Conservation (phyloP, 495 filamentous ascomycete species). For the Hypoxylon rickii region DNA sequence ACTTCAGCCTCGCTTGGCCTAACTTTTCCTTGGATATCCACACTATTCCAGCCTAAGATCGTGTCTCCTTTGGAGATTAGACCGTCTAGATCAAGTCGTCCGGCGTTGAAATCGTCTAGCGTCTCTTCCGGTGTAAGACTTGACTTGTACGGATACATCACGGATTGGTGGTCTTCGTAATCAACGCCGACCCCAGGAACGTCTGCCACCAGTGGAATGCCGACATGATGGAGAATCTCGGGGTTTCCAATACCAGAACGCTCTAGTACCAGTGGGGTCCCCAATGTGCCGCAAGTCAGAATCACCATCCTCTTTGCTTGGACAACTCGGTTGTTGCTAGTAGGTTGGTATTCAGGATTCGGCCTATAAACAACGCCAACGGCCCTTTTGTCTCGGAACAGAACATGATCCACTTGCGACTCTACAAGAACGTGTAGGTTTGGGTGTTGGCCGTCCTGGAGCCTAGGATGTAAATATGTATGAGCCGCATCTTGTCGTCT, state of each 20-base stretch:
- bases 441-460: constrained; percentile 43
- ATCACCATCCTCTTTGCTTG: constrained; percentile 57
- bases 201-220: constrained; percentile 23
- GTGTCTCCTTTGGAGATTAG: constrained; percentile 19
- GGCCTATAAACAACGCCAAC: constrained; percentile 48
- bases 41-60: constrained; percentile 50
- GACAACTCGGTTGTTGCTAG: constrained; percentile 28
- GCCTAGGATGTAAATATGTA: constrained; percentile 43
- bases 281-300: constrained; percentile 54
- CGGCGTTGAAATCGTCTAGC: constrained; percentile 33
- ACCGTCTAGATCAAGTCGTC: constrained; percentile 12
- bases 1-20: constrained; percentile 48
- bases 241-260: constrained; percentile 58
- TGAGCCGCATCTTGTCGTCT: constrained; percentile 49
- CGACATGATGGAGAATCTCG: constrained; percentile 33
- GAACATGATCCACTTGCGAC: constrained; percentile 48
- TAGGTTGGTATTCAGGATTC: constrained; percentile 28
- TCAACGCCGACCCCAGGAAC: constrained; percentile 47
- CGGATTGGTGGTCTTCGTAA: constrained; percentile 50
- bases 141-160: constrained; percentile 40
- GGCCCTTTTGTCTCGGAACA: constrained; percentile 52
- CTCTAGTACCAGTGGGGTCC: constrained; percentile 57
- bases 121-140: constrained; percentile 36
- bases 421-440: constrained; percentile 56
- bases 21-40: constrained; percentile 51